phyloP scores from a whole-genome alignment of 306 rosid species.

The Malus fusca region DNA sequence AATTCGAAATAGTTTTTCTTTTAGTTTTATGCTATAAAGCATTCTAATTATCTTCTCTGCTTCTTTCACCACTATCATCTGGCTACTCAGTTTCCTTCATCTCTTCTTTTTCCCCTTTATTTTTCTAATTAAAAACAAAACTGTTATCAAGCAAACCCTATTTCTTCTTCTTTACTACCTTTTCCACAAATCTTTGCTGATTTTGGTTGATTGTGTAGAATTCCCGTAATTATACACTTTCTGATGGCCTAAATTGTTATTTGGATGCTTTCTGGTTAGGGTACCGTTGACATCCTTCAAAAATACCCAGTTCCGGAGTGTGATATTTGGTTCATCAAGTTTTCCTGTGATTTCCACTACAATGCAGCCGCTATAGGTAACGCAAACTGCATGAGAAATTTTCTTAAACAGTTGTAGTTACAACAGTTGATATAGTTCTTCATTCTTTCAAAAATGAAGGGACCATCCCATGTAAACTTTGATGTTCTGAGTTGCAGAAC shows the following conservation, averaged over 20 bases:
- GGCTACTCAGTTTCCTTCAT: not conserved
- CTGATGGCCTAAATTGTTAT: not conserved
- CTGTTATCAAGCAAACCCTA: not conserved
- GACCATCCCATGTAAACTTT: not conserved
- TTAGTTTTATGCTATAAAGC: not conserved
- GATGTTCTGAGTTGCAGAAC: not conserved
- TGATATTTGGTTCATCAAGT: conserved; percentile 97
- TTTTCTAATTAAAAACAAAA: not conserved
- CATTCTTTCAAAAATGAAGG: not conserved
- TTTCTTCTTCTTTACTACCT: not conserved
- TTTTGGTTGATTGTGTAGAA: not conserved
- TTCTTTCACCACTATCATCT: not conserved
- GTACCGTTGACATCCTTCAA: conserved; percentile 82
- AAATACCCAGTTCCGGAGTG: conserved; percentile 95
- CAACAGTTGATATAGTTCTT: not conserved
- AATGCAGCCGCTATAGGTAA: conserved; percentile 75
- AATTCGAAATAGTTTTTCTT: not conserved
- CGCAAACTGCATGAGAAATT: not conserved
- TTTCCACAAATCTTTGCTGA: not conserved
- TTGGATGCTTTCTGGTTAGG: conserved; percentile 37
- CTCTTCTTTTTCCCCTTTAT: not conserved
- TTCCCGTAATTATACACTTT: not conserved
- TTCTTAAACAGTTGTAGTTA: not conserved
- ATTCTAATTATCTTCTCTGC: not conserved
- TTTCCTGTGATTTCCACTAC: conserved; percentile 85